A percentile compares a stretch with the other conserved stretches of the same genome.
Conservation (phyloP, 352 stramenopile species). For the Globisporangium mamillatum region DNA sequence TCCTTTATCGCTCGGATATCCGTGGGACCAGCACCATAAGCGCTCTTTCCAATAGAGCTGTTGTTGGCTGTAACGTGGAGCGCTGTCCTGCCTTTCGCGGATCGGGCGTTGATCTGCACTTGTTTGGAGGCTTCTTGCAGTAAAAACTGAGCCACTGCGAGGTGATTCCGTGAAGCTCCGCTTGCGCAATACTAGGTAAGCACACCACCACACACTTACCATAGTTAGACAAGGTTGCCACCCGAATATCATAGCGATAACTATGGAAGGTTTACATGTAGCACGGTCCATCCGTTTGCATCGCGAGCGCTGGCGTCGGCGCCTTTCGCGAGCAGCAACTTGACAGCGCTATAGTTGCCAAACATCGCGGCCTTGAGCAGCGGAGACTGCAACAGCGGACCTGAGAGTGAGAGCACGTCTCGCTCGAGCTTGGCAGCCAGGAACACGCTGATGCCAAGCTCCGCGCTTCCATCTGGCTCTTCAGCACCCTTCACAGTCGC, state of each 20-base stretch:
- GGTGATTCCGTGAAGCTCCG: slow-evolving; percentile 26
- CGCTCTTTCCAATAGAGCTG: slow-evolving; percentile 15
- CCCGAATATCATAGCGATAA: too few species aligned
- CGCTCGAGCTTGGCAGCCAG: slow-evolving; percentile 34
- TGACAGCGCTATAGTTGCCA: slow-evolving; percentile 34
- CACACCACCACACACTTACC: not conserved
- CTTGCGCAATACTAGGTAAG: slow-evolving; percentile 44
- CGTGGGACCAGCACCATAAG: not conserved
- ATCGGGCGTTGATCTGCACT: slow-evolving; percentile 34
- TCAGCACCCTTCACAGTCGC: not conserved
- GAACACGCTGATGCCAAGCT: slow-evolving; percentile 40
- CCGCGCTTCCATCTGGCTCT: not conserved
- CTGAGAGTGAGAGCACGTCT: slow-evolving; percentile 16
- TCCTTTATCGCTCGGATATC: not conserved
- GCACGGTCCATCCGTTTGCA: slow-evolving; percentile 51
- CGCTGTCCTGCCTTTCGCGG: slow-evolving; percentile 49
- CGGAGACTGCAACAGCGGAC: slow-evolving; percentile 31
- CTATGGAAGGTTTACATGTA: slow-evolving; percentile 29
- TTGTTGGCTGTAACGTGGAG: slow-evolving; percentile 36
- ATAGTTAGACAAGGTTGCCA: not conserved
- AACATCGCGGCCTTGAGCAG: slow-evolving; percentile 53
- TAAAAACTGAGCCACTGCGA: slow-evolving; percentile 38
- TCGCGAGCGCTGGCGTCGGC: slow-evolving; percentile 37
- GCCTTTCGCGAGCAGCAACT: slow-evolving; percentile 40
- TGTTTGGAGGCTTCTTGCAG: slow-evolving; percentile 18